These are phyloP conservation scores for Fusarium humuli DNA, from an alignment of 2,329 filamentous ascomycete species.

Conservation along the genomic window DNA sequence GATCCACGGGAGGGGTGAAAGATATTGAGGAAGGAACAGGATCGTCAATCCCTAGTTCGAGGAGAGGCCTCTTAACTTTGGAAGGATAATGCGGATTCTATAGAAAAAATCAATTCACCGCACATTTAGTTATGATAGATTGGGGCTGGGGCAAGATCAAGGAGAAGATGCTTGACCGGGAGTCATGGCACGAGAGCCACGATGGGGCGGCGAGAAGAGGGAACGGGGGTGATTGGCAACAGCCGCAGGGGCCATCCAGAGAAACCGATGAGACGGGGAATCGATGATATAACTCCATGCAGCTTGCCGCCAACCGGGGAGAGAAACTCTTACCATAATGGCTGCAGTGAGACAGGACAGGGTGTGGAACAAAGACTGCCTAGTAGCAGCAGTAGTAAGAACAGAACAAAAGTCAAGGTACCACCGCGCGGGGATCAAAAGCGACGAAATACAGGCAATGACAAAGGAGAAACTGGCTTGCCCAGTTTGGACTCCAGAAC, in stretches of 20 bases:
- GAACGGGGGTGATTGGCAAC: slow-evolving; percentile 45
- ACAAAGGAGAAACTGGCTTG: slow-evolving; percentile 49
- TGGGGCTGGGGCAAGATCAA: slow-evolving; percentile 44
- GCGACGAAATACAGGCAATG: slow-evolving; percentile 52
- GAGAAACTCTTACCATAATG: slow-evolving; percentile 63
- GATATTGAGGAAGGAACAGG: slow-evolving; percentile 38
- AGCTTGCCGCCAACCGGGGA: slow-evolving; percentile 56
- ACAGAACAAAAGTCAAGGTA: slow-evolving; percentile 51
- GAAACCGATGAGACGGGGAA: slow-evolving; percentile 48
- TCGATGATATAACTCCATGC: slow-evolving; percentile 60
- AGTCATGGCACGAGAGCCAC: slow-evolving; percentile 46
- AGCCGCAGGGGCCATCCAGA: slow-evolving; percentile 43
- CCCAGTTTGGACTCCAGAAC: slow-evolving; percentile 44
- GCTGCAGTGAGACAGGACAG: slow-evolving; percentile 53
- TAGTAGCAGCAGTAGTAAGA: slow-evolving; percentile 36
- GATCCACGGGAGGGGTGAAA: slow-evolving; percentile 37
- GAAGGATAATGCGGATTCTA: slow-evolving; percentile 49
- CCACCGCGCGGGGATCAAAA: slow-evolving; percentile 52
- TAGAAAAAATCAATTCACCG: slow-evolving; percentile 55
- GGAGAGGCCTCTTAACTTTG: slow-evolving; percentile 48
- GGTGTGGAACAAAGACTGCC: slow-evolving; percentile 48
- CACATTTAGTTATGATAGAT: slow-evolving; percentile 48
- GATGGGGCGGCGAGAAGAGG: slow-evolving; percentile 43
- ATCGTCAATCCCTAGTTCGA: slow-evolving; percentile 43
- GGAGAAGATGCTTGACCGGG: slow-evolving; percentile 44